Evolutionary conservation across 2,329 filamentous ascomycete genomes (phyloP), one percentile per base, ranked within the genome.

Genomic region (Magnaporthiopsis rhizophila): DNA sequence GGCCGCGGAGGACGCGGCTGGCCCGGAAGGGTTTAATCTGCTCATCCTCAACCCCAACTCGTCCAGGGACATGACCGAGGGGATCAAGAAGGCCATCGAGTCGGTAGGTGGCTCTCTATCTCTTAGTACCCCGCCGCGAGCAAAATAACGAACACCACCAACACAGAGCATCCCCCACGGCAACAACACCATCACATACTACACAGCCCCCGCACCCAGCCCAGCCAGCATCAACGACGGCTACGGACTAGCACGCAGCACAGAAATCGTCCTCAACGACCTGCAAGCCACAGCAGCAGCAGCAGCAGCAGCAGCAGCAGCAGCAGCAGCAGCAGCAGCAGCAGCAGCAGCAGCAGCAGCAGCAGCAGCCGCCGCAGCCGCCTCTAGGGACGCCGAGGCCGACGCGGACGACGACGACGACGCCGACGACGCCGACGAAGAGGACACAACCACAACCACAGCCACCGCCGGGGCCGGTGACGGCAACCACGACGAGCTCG

Each of bases 21-120:
- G 8, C 7, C 6, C 18, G 3, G 45, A 7, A n/a, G 45, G 45
- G 2, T 53, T 63, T 30, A 26, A 58, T 7, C 38, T 93, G 67
- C 81, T 94, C 57, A 79, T 94, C 66, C 81, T 94, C 70, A 94
- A 95, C 71, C 90, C 91, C 45, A 95, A 95, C 76, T 92, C 89
- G 2, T 91, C 88, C 0, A 70, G 77, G 64, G 78, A 81, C 64
- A 94, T 94, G 90, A 94, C 90, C 13, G 78, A 85, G 8, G 85
- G 83, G 32, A 80, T 93, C 69, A 80, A 81, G 64, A 71, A 75
- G 60, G 77, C 81, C 61, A 78, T 87, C 12, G 61, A 56, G 2
- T 45, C 26, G n/a, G 61, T 57, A 58, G 21, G 30, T 58, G 4
- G 6, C 26, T 24, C 1, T 18, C 21, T n/a, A 2, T 30, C 12